phyloP scores from a whole-genome alignment of 108 stramenopile species.

The Cyclotella sp. region DNA sequence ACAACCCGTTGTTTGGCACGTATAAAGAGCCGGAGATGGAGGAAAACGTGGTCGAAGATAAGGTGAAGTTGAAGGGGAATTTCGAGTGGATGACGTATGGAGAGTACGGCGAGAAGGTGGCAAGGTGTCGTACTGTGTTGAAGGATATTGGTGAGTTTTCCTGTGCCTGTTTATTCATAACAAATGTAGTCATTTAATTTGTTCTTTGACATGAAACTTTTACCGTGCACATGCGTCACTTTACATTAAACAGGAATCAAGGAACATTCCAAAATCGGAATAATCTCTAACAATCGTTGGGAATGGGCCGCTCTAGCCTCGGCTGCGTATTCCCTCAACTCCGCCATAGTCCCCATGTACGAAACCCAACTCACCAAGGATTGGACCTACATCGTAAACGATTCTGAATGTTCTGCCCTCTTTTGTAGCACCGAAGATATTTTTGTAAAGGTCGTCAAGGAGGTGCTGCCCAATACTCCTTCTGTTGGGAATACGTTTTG shows the following conservation, averaged over 20 bases:
- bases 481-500: constrained; percentile 70
- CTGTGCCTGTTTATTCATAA: not conserved
- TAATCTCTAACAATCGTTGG: constrained; percentile 94
- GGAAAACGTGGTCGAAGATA: constrained; percentile 47
- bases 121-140: constrained; percentile 69
- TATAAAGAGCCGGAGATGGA: constrained; percentile 42
- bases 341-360: constrained; percentile 91
- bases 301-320: constrained; percentile 92
- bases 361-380: constrained; percentile 93
- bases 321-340: constrained; percentile 92
- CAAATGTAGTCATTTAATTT: not conserved
- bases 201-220: not conserved
- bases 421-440: constrained; percentile 89
- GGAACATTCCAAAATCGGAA: constrained; percentile 78
- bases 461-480: constrained; percentile 84
- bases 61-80: constrained; percentile 34
- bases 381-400: constrained; percentile 96
- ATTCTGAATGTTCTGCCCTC: constrained; percentile 82
- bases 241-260: constrained; percentile 57
- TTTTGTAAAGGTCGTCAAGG: constrained; percentile 70
- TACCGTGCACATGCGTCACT: not conserved
- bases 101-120: constrained; percentile 72
- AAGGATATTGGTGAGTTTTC: constrained; percentile 80
- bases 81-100: constrained; percentile 83
- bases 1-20: constrained; percentile 79